Evolutionary conservation across 2,329 filamentous ascomycete genomes (phyloP).

Genomic region (Talaromyces atroroseus): DNA sequence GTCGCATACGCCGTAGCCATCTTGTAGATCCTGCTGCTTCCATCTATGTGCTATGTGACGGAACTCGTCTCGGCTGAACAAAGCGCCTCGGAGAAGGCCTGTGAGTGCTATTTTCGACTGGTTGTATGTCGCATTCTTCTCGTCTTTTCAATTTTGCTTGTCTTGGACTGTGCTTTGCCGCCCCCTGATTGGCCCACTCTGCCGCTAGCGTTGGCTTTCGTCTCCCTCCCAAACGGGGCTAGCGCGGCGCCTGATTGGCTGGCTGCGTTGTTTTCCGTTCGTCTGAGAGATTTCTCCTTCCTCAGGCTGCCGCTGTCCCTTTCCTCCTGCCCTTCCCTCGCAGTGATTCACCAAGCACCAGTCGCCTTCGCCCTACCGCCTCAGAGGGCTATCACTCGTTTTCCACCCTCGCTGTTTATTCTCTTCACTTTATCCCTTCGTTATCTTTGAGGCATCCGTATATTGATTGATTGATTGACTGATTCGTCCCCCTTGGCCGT

Average conservation of each 20-base stretch:
- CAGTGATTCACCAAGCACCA: background rate
- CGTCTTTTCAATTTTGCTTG: too few species aligned
- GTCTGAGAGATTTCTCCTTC: background rate
- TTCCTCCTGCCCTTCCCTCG: slow-evolving; percentile 2
- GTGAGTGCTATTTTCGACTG: background rate
- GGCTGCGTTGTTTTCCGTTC: background rate
- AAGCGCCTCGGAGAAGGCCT: too few species aligned
- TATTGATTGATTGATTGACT: background rate
- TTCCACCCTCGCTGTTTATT: background rate
- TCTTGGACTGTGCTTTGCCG: background rate
- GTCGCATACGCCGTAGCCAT: too few species aligned
- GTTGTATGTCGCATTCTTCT: background rate
- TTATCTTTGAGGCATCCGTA: background rate
- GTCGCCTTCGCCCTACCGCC: too few species aligned
- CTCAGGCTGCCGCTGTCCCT: background rate
- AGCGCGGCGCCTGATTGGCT: background rate
- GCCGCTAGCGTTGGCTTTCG: background rate
- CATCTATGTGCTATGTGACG: background rate
- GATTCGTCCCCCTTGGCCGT: background rate
- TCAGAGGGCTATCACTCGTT: background rate
- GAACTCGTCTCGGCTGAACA: too few species aligned
- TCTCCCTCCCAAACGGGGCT: background rate
- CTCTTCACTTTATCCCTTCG: background rate
- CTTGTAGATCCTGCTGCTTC: too few species aligned
- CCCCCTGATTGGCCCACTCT: background rate